Base-by-base conservation (phyloP, 75 land plant species). In the Chamaecyparis obtusa region DNA sequence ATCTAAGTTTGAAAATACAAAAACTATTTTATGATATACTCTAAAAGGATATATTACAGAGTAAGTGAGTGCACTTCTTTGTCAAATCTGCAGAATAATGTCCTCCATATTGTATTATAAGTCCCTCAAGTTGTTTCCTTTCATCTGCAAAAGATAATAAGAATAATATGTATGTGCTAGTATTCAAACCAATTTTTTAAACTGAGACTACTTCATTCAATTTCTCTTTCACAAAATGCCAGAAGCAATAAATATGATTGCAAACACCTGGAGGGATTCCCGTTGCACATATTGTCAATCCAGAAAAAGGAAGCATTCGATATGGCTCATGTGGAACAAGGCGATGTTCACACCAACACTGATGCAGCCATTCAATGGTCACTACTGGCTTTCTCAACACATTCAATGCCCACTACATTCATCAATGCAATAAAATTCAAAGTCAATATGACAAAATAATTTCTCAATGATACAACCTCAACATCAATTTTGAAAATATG, bases 301-400 rank as follows among this genome's bases (percentile, higher is more conserved):
- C 99, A 75, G 91, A 69, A 84, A 98, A 95, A 54, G 99, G 94
- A 84, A 88, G 97, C 87, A 98, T 89, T 86, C 91, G 90, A 86
- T 89, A 89, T 56, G 97, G 87, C 78, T 94, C 96, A 51, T 97
- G 96, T 49, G 99, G 95, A 74, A 97, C 96, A 90, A 94, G 87
- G 55, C 97, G 96, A 87, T 98, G 99, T 90, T 97, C 97, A 44
- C 39, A 90, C 91, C 93, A 95, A 83, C 99, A 98, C 55, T 95
- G 99, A 82, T 89, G 36, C 89, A 98, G 79, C 99, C 99, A 98
- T 39, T 82, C 86, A 36, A 92, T 85, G 24, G 85, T 91, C 56
- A 98, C 94, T 89, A 98, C 89, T 44, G 98, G 99, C 86, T 94
- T 98, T 87, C 91, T 93, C 11, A 92, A 86, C 14, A 85, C 85